Evolutionary conservation across 306 rosid species (phyloP).

Genomic region (Cicer bijugum): DNA sequence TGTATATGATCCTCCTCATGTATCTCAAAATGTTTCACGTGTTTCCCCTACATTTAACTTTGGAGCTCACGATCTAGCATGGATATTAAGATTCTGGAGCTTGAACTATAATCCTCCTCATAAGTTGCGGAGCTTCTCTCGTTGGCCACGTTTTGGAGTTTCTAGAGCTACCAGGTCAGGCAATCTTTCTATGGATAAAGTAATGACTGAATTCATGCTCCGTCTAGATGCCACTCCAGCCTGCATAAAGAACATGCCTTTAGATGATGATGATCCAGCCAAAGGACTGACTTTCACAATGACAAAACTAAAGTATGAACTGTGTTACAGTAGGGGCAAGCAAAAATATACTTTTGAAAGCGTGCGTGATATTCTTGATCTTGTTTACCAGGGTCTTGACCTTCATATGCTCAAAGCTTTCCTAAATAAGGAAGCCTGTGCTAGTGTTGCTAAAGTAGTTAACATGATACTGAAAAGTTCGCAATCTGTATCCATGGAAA

Average conservation of each 20-base stretch:
- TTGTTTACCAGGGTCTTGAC: constrained; percentile 95
- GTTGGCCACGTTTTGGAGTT: constrained; percentile 97
- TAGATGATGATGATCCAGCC: constrained; percentile 97
- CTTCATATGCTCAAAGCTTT: constrained; percentile 79
- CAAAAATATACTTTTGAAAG: constrained; percentile 89
- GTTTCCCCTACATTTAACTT: constrained; percentile 77
- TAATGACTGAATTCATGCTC: constrained; percentile 97
- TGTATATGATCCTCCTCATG: constrained; percentile 58
- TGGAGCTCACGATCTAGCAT: constrained; percentile 99
- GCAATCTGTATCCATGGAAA: constrained; percentile 68
- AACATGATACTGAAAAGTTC: constrained; percentile 77
- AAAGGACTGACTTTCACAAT: constrained; percentile 86
- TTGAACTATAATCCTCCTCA: constrained; percentile 90
- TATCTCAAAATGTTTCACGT: constrained; percentile 51
- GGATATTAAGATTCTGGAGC: constrained; percentile 79
- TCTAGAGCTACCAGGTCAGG: constrained; percentile 86
- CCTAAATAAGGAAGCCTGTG: constrained; percentile 64
- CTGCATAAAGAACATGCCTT: constrained; percentile 81
- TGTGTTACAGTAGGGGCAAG: constrained; percentile 88
- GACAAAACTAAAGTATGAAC: constrained; percentile 79
- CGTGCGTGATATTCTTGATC: constrained; percentile 88
- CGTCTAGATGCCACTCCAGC: constrained; percentile 83
- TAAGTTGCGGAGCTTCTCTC: constrained; percentile 89
- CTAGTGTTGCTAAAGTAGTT: constrained; percentile 76
- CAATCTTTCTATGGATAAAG: constrained; percentile 91